A percentile compares a stretch with the other conserved stretches of the same genome.
Conservation (phyloP, 768 basidiomycete species). For the Boletus rubropictus region DNA sequence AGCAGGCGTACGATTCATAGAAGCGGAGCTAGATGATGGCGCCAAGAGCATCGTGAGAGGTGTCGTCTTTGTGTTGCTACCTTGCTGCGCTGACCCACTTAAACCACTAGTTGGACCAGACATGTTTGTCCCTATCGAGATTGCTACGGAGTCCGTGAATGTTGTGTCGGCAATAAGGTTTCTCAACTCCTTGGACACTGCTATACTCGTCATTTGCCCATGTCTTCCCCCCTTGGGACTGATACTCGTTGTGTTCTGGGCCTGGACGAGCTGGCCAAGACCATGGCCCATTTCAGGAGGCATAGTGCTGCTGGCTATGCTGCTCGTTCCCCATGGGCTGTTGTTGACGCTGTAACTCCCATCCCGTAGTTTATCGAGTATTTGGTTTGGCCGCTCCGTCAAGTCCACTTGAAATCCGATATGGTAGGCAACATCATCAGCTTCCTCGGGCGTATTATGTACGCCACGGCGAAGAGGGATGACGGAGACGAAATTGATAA, state of each 20-base stretch:
- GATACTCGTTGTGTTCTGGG: constrained; percentile 18
- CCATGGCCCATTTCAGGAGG: neutral
- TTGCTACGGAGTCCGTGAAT: constrained; percentile 45
- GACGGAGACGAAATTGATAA: constrained; percentile 88
- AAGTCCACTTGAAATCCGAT: constrained; percentile 97
- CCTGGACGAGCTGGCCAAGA: constrained; percentile 10
- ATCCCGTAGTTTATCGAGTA: constrained; percentile 71
- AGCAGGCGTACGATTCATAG: constrained; percentile 11
- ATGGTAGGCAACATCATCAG: constrained; percentile 73
- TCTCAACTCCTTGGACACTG: constrained; percentile 51
- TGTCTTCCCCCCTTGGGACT: constrained; percentile 22
- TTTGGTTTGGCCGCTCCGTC: constrained; percentile 77
- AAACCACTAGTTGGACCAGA: constrained; percentile 23
- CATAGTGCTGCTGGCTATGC: neutral
- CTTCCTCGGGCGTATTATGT: constrained; percentile 42
- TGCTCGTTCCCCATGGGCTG: constrained; percentile 17
- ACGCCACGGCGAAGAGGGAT: constrained; percentile 75
- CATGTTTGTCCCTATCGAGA: constrained; percentile 37
- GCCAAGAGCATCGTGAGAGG: constrained; percentile 20
- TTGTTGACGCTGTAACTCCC: constrained; percentile 75
- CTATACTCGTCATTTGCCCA: constrained; percentile 27
- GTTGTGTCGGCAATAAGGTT: constrained; percentile 40
- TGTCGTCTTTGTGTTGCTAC: constrained; percentile 1
- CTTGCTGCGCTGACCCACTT: constrained; percentile 10
- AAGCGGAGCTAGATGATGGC: constrained; percentile 13